Base-by-base conservation (phyloP, 2,329 filamentous ascomycete genomes). In the Neofusicoccum sp. region DNA sequence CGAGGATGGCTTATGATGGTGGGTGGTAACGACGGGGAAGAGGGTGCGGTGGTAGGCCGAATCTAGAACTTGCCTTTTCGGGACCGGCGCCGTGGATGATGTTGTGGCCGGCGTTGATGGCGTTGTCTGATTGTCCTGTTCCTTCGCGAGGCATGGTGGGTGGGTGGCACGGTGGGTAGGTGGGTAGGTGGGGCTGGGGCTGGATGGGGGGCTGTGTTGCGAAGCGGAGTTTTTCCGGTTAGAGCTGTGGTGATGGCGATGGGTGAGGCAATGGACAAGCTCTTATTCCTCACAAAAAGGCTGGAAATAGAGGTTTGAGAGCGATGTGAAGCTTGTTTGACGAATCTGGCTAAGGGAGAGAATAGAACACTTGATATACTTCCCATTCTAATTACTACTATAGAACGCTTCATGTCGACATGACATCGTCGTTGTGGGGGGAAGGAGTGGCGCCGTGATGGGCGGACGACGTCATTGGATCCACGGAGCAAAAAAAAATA, bases 81-180 rank as follows among this genome's bases (percentile, higher is more conserved):
- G 26, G 16, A 11, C 76, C 79, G 8, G 71, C 72, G 38, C 81
- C 80, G 69, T 82, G 80, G 60, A 73, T 69, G 53, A 81, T 78
- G 71, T 77, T 64, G 64, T 80, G 71, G 61, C 69, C 69, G 8
- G 70, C 67, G 16, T 77, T 76, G 34, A 78, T 67, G 62, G 77
- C 77, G 70, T 82, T 82, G 71, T 83, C 72, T 61, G 76, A 74
- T 64, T 74, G 75, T 58, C 79, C 79, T 67, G 79, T 78, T 78
- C 80, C 80, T 63, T 79, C 71, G 68, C 79, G 78, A 77, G 80
- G 80, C 81, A 82, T 83, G n/a, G 33, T 56, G 49, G 47, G 16
- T n/a, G n/a, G 1, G 26, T 6, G 28, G n/a, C 38, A 36, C 12
- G 5, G n/a, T 31, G 26, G 12, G 11, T 14, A 8, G 20, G 38